phyloP scores from a whole-genome alignment of 345 rosid genomes.

The Citrus mangshanensis region DNA sequence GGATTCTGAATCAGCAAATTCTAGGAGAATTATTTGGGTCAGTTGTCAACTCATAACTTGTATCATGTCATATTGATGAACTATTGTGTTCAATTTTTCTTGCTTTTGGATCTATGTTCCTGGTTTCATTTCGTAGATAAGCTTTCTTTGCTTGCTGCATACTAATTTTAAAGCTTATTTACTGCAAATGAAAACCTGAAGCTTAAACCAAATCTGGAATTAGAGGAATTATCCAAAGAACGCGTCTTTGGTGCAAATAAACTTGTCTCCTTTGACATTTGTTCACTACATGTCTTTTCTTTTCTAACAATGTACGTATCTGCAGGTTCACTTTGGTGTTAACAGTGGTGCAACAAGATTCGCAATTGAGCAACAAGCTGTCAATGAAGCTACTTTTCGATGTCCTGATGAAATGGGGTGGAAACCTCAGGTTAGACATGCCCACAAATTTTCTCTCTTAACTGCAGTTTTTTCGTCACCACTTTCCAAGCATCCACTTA shows the following conservation, averaged over 20 bases:
- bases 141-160: not conserved
- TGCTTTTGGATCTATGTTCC: not conserved
- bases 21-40: slow-evolving; percentile 71
- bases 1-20: slow-evolving; percentile 44
- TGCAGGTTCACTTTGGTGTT: slow-evolving; percentile 87
- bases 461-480: not conserved
- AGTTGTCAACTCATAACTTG: slow-evolving; percentile 18
- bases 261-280: not conserved
- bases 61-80: not conserved
- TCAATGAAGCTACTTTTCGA: slow-evolving; percentile 95
- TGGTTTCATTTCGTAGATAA: not conserved
- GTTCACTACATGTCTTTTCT: not conserved
- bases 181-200: not conserved
- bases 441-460: not conserved
- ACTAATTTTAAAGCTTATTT: not conserved
- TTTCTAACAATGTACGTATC: slow-evolving; percentile 9
- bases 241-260: not conserved
- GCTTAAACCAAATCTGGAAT: not conserved
- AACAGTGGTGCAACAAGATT: slow-evolving; percentile 92
- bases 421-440: slow-evolving; percentile 85
- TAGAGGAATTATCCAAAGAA: not conserved
- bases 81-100: not conserved
- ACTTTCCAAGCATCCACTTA: not conserved
- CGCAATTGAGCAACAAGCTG: slow-evolving; percentile 89
- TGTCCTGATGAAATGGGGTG: slow-evolving; percentile 99